Base-by-base conservation (phyloP, 169 alveolate species). In the Plasmodium cynomolgi region DNA sequence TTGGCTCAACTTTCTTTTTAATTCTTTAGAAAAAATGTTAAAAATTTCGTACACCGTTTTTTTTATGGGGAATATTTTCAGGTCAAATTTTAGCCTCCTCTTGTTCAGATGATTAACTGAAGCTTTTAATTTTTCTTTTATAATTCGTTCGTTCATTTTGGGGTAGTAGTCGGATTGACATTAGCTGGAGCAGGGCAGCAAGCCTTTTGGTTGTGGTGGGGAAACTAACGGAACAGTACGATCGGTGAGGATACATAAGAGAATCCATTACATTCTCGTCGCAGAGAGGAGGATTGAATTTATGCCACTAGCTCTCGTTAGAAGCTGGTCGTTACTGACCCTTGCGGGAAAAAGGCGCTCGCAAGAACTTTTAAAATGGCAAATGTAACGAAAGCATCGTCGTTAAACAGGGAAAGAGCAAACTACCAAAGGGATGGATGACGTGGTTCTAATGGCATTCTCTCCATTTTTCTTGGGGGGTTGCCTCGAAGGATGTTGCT, bases 21-120 rank as follows among this genome's bases (percentile, higher is more conserved):
- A 2, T 5, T 31, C 75, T 81, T 90, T 90, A 33, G 94, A 80
- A 44, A 26, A 81, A 80, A 90, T 90, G 26, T 79, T 80, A 90
- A 90, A 90, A 44, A 90, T 58, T 39, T 90, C 84, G 34, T 72
- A 90, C 29, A 90, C 31, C 5, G 94, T 90, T 90, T 81, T 90
- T 68, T 81, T 72, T 44, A 90, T 17, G 37, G 94, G 84, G 34
- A 90, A 90, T 39, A n/a, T 74, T 44, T 81, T 81, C 34, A 81
- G 23, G 17, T 81, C 91, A 68, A 90, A 90, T 44, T 33, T 90
- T 80, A 90, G 91, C 44, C 26, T 90, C 50, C 94, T 58, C 9
- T 81, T 90, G 83, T 81, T 90, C 75, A 90, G 33, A 26, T 90
- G 94, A 47, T 56, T 81, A 37, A 90, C 50, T 9, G 91, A 90